Evolutionary conservation across 176 grass and related monocot genomes (phyloP).

Genomic region (Hsuehochloa calcarea): DNA sequence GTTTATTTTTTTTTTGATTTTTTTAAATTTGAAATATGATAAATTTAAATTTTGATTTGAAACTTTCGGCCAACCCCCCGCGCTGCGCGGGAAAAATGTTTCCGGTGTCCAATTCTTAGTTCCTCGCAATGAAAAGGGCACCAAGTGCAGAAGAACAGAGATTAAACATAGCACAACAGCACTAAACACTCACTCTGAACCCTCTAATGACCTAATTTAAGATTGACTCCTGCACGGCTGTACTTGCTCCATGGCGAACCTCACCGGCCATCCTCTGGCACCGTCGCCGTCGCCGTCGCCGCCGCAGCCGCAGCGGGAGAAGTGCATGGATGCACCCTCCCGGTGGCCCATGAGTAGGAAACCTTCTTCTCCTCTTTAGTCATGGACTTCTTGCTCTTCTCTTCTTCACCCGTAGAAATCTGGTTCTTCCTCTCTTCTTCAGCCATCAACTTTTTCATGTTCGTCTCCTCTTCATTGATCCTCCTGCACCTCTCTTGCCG

Average conservation of each 20-base stretch:
- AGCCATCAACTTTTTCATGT: background rate
- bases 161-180: background rate
- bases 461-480: background rate
- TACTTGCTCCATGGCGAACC: background rate
- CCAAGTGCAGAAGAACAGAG: background rate
- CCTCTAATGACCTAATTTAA: background rate
- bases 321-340: slow-evolving; percentile 24
- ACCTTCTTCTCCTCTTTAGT: background rate
- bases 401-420: background rate
- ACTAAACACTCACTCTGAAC: background rate
- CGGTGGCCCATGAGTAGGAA: background rate
- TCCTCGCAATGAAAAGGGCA: background rate
- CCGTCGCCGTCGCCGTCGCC: background rate
- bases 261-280: background rate
- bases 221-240: background rate
- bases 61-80: too few species aligned
- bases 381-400: background rate
- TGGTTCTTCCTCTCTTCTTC: background rate
- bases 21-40: too few species aligned
- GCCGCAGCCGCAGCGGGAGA: background rate
- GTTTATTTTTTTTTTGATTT: too few species aligned
- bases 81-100: too few species aligned
- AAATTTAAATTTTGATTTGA: too few species aligned
- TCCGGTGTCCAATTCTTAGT: background rate
- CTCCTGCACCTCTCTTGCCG: slow-evolving; percentile 18